Percentiles rank a stretch among this genome's conserved stretches.
phyloP scores from a whole-genome alignment of 75 land plant genomes.

The Picea glauca region DNA sequence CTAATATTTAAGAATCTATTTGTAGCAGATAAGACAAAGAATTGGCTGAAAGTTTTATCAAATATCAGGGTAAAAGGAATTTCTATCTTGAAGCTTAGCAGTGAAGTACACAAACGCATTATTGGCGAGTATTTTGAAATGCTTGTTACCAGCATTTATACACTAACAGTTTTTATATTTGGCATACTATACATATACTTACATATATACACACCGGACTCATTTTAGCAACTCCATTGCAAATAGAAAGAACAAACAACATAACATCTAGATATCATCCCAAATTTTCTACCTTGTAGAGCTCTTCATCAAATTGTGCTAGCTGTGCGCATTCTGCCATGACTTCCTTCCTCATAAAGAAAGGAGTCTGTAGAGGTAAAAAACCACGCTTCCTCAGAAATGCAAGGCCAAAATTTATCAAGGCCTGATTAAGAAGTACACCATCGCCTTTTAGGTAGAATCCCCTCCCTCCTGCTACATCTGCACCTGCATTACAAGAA shows the following conservation, averaged over 20 bases:
- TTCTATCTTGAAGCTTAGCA: neutral
- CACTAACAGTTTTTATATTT: too few species aligned
- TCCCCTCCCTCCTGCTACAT: conserved; percentile 93
- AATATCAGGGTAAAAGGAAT: neutral
- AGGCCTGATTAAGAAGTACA: conserved; percentile 78
- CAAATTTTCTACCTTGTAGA: conserved; percentile 77
- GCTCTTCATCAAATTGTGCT: conserved; percentile 95
- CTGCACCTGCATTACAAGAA: conserved; percentile 48
- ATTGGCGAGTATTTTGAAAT: neutral
- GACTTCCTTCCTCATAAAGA: conserved; percentile 93
- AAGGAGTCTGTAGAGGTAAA: conserved; percentile 71
- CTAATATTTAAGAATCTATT: too few species aligned
- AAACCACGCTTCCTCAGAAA: conserved; percentile 70
- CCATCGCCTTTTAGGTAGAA: conserved; percentile 85
- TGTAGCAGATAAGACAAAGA: too few species aligned
- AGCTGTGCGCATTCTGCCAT: conserved; percentile 98
- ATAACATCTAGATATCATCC: neutral
- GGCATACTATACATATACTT: neutral
- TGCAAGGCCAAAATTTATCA: conserved; percentile 81
- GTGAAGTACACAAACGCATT: neutral
- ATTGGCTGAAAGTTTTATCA: neutral
- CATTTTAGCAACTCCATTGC: neutral
- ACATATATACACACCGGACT: neutral
- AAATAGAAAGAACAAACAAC: neutral
- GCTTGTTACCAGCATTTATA: too few species aligned